Evolutionary conservation across 441 rosid genomes (phyloP), one percentile per base, ranked within the genome.

Genomic region (Adansonia rubrostipa): DNA sequence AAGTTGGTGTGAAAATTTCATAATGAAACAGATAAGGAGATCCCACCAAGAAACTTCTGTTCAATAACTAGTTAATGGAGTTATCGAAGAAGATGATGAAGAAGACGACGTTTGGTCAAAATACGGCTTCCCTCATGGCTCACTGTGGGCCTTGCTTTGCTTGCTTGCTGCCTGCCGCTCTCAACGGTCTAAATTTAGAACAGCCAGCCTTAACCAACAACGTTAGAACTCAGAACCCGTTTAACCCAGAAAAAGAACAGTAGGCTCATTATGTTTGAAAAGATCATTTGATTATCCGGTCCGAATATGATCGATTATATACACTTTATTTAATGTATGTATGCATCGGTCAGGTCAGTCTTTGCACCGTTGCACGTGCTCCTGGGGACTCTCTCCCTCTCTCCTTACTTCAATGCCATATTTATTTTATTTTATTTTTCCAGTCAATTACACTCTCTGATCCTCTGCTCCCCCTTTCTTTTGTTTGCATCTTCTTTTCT

Each of bases 291-390:
- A 13, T 4, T 40, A 40, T 40, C 44, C 44, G 44, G 44, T 40
- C 44, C 44, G 6, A 40, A 40, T 40, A 1, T 40, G 57, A 53
- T 53, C 19, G n/a, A 6, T 53, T 53, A 53, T 4, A 53, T 53
- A 13, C 57, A 15, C 57, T 53, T 53, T 53, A 53, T 53, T 53
- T 53, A 53, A 15, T 40, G 44, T 40, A 40, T 4, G 6, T 53
- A 53, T 53, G 14, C 10, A 22, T 1, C 3, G 77, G 73, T 33
- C 77, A 84, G 57, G 88, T 87, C 88, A 88, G 93, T 74, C 64
- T 76, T 51, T n/a, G 15, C 15, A 14, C 56, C 56, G 5, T 4
- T 80, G 90, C 95, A 91, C 93, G 95, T 92, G 95, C 95, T 86
- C 76, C 86, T 87, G 88, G 91, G 90, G 88, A 87, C 88, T 87